These are phyloP conservation scores for Epipyxis sp. DNA, from an alignment of 108 stramenopile genomes.

Conservation along the genomic window DNA sequence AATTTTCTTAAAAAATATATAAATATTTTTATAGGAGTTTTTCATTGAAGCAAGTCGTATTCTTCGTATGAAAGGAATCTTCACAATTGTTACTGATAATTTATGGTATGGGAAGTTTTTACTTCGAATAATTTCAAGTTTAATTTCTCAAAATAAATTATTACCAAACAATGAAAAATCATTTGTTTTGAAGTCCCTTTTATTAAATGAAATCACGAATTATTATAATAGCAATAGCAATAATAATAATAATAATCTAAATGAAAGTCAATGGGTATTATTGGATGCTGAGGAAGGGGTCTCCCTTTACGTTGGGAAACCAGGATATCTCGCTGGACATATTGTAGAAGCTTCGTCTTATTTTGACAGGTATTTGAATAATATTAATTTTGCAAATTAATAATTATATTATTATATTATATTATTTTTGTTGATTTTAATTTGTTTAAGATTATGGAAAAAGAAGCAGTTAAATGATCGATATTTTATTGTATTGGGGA, in stretches of 20 bases:
- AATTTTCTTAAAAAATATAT: not conserved
- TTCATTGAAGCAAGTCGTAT: slow-evolving; percentile 7
- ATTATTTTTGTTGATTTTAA: not conserved
- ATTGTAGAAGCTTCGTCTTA: slow-evolving; percentile 1
- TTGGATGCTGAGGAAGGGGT: not conserved
- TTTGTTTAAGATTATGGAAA: not conserved
- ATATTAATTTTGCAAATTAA: not conserved
- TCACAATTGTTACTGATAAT: slow-evolving; percentile 23
- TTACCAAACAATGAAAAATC: not conserved
- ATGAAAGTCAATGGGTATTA: not conserved
- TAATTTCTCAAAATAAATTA: no score
- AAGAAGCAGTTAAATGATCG: not conserved
- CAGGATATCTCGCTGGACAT: slow-evolving; percentile 12
- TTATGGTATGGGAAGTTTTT: slow-evolving; percentile 28
- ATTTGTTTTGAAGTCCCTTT: not conserved
- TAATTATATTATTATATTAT: not conserved
- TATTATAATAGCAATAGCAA: not conserved
- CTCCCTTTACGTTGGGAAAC: slow-evolving; percentile 1
- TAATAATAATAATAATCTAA: no score
- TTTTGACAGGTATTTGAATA: slow-evolving; percentile 24
- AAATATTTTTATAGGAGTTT: not conserved
- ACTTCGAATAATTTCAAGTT: not conserved
- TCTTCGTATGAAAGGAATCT: not conserved
- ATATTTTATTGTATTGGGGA: not conserved
- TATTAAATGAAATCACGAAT: not conserved